Base-by-base conservation (phyloP, 371 early-diverging fungal genomes). In the Rhizopus microsporus region DNA sequence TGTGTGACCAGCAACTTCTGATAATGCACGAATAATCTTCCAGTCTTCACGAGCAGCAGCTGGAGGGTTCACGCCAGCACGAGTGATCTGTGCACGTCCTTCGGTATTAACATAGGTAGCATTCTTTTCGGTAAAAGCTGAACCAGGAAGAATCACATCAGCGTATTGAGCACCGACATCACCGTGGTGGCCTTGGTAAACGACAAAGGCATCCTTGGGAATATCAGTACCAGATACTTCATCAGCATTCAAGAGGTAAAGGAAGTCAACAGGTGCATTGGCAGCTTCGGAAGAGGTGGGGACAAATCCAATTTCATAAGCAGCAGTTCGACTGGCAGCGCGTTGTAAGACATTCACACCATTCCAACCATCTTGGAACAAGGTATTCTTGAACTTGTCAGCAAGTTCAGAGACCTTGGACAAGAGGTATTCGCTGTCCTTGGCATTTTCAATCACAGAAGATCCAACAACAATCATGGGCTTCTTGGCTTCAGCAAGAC, bases 131-230 rank as follows among this genome's bases (percentile, higher is more conserved):
- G 97, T 98, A 75, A 96, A 98, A 10, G 97, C 94, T n/a, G 94
- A 81, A 40, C 93, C 97, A 16, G 98, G 98, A 57, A 98, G 85
- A 56, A 98, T 89, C 35, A 98, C 93, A 77, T 98, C 95, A 54
- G 98, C 98, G 54, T 87, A 86, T 67, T 91, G 87, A 32, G 98
- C 98, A 63, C 98, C 98, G 37, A 82, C 85, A 77, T 98, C 98
- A 73, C 98, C 98, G 72, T 98, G 98, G 78, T 97, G 97, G 34
- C 98, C 98, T 77, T 97, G 97, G 81, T 98, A 98, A 52, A 98
- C 94, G 23, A 98, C 97, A 74, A 98, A 98, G 23, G 96, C 93
- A 69, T 91, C 88, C 73, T 85, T 83, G 62, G 96, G 92, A 34
- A 96, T 82, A 63, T 90, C 91, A 32, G 74, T 61, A 30, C 88